Percentiles rank a stretch among this genome's conserved stretches.
These are phyloP conservation scores for Botrytis aclada DNA, from an alignment of 2,329 filamentous ascomycete genomes.

Conservation along the genomic window DNA sequence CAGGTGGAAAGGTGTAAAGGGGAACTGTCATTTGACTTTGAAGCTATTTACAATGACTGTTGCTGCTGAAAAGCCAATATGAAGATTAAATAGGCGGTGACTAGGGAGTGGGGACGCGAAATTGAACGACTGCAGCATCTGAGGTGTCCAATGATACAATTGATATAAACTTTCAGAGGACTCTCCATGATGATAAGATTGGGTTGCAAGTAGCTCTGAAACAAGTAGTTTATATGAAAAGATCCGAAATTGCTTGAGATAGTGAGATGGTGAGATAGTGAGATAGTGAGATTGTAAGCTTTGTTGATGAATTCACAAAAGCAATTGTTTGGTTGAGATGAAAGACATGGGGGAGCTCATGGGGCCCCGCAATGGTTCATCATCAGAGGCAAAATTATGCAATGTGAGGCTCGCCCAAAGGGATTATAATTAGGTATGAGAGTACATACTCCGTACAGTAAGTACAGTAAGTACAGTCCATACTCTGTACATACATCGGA, in stretches of 20 bases:
- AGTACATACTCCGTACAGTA: background rate
- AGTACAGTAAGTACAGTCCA: too few species aligned
- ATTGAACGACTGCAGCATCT: background rate
- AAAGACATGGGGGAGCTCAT: constrained; percentile 12
- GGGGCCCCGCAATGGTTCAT: constrained; percentile 8
- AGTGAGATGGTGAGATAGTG: background rate
- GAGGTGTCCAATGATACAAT: background rate
- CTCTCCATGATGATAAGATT: background rate
- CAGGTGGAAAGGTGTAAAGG: background rate
- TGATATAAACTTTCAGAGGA: background rate
- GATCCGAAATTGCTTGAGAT: background rate
- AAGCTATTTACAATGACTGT: background rate
- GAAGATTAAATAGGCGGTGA: background rate
- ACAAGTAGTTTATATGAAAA: background rate
- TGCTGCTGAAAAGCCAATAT: background rate
- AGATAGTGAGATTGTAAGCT: background rate
- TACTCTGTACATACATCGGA: background rate
- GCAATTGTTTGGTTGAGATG: background rate
- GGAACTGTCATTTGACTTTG: background rate
- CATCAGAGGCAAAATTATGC: background rate
- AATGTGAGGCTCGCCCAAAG: background rate
- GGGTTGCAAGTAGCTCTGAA: background rate
- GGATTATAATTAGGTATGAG: background rate
- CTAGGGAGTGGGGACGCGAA: background rate
- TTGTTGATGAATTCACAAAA: background rate